These are phyloP conservation scores for Aspergillus latus DNA, from an alignment of 2,329 filamentous ascomycete species.

Conservation along the genomic window DNA sequence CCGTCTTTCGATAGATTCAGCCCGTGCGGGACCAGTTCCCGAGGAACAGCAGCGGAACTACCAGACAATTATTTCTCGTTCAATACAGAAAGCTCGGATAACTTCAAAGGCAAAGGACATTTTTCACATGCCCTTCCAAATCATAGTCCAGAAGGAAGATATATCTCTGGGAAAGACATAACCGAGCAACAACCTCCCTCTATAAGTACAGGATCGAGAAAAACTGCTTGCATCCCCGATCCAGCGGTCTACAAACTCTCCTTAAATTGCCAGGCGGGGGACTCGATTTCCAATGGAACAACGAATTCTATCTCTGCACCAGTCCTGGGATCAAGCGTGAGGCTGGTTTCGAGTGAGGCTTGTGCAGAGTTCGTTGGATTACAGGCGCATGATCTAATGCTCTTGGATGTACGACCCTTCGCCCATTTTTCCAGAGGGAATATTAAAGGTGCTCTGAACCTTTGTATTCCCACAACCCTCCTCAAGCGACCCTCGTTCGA, in stretches of 20 bases:
- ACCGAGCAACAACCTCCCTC: conserved; percentile 71
- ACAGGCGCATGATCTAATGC: conserved; percentile 56
- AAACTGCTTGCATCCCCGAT: conserved; percentile 22
- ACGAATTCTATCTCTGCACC: background rate
- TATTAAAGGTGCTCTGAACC: conserved; percentile 77
- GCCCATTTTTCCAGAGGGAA: conserved; percentile 76
- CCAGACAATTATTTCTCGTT: conserved; percentile 85
- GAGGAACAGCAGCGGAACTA: conserved; percentile 20
- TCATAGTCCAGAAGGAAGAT: conserved; percentile 42
- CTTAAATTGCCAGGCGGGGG: conserved; percentile 15
- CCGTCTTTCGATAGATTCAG: conserved; percentile 23
- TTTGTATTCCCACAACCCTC: conserved; percentile 93
- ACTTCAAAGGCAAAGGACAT: conserved; percentile 73
- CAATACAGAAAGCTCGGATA: conserved; percentile 58
- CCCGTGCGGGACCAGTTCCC: conserved; percentile 18
- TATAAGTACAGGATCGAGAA: conserved; percentile 46
- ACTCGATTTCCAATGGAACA: background rate
- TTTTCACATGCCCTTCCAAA: conserved; percentile 67
- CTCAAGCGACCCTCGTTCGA: conserved; percentile 90
- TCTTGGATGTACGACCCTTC: conserved; percentile 83
- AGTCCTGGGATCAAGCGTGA: conserved; percentile 37
- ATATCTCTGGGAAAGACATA: conserved; percentile 64
- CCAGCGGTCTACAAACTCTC: conserved; percentile 22
- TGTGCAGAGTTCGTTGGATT: conserved; percentile 59
- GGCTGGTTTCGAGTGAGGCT: conserved; percentile 53